Conservation (phyloP, 2,329 filamentous ascomycete genomes). For the Fusarium cicatricum region DNA sequence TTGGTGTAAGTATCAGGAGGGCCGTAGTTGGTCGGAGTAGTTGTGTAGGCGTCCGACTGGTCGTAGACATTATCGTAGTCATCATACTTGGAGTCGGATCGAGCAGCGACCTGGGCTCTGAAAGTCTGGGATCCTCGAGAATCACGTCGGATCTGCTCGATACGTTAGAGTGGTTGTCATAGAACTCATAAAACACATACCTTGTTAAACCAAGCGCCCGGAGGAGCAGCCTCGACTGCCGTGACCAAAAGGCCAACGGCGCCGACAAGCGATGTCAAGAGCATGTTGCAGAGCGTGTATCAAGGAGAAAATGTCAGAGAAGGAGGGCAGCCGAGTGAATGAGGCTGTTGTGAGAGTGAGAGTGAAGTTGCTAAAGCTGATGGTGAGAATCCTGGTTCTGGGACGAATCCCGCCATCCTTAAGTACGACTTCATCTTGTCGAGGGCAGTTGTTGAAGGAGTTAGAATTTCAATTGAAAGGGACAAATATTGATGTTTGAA, state of each 20-base stretch:
- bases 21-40: constrained; percentile 1
- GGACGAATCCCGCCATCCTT: constrained; percentile 25
- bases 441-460: constrained; percentile 26
- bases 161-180: background rate
- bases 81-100: background rate
- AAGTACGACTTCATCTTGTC: constrained; percentile 34
- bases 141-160: constrained; percentile 8
- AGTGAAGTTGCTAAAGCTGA: constrained; percentile 33
- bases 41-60: constrained; percentile 15
- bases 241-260: constrained; percentile 40
- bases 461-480: constrained; percentile 19
- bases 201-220: constrained; percentile 22
- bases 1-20: constrained; percentile 5
- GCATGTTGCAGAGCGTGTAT: constrained; percentile 31
- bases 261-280: constrained; percentile 35
- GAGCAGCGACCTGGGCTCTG: constrained; percentile 8
- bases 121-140: background rate
- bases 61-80: constrained; percentile 5
- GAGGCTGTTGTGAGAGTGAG: constrained; percentile 16
- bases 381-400: constrained; percentile 21
- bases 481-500: constrained; percentile 27
- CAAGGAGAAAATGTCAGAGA: background rate
- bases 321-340: constrained; percentile 18
- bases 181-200: constrained; percentile 16
- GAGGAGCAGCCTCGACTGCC: constrained; percentile 40